These are phyloP conservation scores for Torulaspora franciscae DNA, from an alignment of 805 yeast genomes.

Conservation along the genomic window DNA sequence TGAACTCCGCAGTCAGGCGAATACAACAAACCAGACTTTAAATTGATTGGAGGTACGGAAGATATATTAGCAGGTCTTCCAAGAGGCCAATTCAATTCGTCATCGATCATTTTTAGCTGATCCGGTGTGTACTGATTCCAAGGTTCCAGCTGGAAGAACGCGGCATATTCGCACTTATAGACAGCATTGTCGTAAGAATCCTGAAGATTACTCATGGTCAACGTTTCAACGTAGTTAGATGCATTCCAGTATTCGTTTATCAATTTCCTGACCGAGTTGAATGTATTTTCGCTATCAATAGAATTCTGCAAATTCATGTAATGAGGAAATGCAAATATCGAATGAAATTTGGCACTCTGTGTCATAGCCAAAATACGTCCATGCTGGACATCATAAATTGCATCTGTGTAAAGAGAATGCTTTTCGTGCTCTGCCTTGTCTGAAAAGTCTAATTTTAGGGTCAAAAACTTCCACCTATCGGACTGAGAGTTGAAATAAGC, in stretches of 20 bases:
- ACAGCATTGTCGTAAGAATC: constrained; percentile 33
- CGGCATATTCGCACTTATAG: constrained; percentile 62
- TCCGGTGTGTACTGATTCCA: constrained; percentile 45
- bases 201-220: constrained; percentile 42
- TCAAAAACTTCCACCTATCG: constrained; percentile 39
- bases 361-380: constrained; percentile 60
- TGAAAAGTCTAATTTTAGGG: constrained; percentile 32
- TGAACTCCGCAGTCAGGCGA: constrained; percentile 86
- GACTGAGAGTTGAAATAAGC: constrained; percentile 34
- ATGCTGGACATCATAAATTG: constrained; percentile 59
- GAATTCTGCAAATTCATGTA: constrained; percentile 39
- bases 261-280: constrained; percentile 43
- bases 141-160: constrained; percentile 64
- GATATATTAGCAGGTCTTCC: constrained; percentile 64
- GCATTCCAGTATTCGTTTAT: constrained; percentile 42
- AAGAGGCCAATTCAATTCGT: constrained; percentile 65
- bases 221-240: constrained; percentile 40
- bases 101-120: constrained; percentile 60
- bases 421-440: constrained; percentile 47
- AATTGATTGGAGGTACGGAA: constrained; percentile 49
- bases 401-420: constrained; percentile 49
- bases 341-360: constrained; percentile 58
- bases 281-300: constrained; percentile 40
- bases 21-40: constrained; percentile 58
- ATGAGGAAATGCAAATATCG: constrained; percentile 59